phyloP scores from a whole-genome alignment of 108 stramenopile genomes.

The Skeletonema potamos region DNA sequence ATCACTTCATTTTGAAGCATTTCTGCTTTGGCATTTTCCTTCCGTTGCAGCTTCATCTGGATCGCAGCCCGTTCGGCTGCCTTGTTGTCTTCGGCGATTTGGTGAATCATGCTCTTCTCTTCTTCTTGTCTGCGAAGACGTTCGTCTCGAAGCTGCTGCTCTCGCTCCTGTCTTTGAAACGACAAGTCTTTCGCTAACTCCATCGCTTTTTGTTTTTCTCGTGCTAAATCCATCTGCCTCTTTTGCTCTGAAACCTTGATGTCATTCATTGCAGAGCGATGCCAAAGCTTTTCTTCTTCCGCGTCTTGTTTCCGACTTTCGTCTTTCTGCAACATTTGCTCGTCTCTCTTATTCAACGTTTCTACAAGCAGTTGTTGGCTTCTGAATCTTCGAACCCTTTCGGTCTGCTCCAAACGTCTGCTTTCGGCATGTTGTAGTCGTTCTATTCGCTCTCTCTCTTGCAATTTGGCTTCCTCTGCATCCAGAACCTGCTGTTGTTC shows the following conservation, averaged over 20 bases:
- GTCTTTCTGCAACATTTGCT: conserved; percentile 36
- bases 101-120: conserved; percentile 40
- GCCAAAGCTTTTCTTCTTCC: conserved; percentile 42
- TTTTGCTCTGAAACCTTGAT: conserved; percentile 35
- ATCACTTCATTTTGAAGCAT: conserved; percentile 36
- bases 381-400: conserved; percentile 65
- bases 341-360: conserved; percentile 49
- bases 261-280: conserved; percentile 23
- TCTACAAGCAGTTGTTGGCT: conserved; percentile 62
- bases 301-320: conserved; percentile 3
- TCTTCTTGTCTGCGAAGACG: conserved; percentile 25
- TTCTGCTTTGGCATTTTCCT: conserved; percentile 27
- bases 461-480: conserved; percentile 51
- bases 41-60: conserved; percentile 32
- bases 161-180: conserved; percentile 34
- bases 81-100: conserved; percentile 41
- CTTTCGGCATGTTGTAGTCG: conserved; percentile 55
- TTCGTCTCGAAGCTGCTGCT: conserved; percentile 13
- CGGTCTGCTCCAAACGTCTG: conserved; percentile 70
- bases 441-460: conserved; percentile 46
- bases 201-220: conserved; percentile 12
- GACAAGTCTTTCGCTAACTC: conserved; percentile 33
- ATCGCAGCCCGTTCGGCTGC: conserved; percentile 29
- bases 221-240: conserved; percentile 12
- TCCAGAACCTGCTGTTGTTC: conserved; percentile 36